Conservation (phyloP, 2,329 filamentous ascomycete species). For the Fusarium bactridioides region DNA sequence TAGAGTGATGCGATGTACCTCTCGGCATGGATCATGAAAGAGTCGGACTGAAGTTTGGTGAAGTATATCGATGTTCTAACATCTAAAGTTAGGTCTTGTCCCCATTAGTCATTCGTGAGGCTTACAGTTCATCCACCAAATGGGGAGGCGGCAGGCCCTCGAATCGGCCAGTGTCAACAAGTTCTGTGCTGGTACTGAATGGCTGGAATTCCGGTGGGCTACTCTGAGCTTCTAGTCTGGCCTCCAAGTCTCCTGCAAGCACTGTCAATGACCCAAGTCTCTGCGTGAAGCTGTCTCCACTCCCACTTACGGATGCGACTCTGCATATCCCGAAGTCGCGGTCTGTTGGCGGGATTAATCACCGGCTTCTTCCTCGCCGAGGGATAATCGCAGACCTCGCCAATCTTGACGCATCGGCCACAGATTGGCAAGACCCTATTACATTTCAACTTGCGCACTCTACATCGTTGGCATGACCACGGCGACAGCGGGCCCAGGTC, state of each 20-base stretch:
- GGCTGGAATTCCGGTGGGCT: not conserved
- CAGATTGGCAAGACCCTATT: constrained; percentile 5
- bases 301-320: constrained; percentile 10
- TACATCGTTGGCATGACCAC: constrained; percentile 20
- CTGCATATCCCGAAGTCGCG: constrained; percentile 22
- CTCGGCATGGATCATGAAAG: constrained; percentile 77
- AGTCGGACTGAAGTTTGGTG: constrained; percentile 71
- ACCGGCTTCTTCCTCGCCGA: constrained; percentile 18
- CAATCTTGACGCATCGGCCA: constrained; percentile 17
- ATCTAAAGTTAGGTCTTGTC: no score
- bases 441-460: constrained; percentile 21
- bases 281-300: accelerated
- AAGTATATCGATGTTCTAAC: constrained; percentile 63
- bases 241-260: constrained; percentile 49
- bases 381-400: constrained; percentile 17
- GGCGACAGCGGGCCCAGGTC: constrained; percentile 7
- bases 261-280: not conserved
- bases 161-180: constrained; percentile 26
- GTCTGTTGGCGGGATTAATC: constrained; percentile 13
- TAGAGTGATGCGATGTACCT: constrained; percentile 78
- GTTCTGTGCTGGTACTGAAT: constrained; percentile 2
- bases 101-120: accelerated
- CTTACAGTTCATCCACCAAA: constrained; percentile 29
- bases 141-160: constrained; percentile 23
- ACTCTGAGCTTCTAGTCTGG: constrained; percentile 3